Percentiles rank a stretch among this genome's conserved stretches.
phyloP scores from a whole-genome alignment of 805 yeast genomes.

The Ogataea pignaliae region DNA sequence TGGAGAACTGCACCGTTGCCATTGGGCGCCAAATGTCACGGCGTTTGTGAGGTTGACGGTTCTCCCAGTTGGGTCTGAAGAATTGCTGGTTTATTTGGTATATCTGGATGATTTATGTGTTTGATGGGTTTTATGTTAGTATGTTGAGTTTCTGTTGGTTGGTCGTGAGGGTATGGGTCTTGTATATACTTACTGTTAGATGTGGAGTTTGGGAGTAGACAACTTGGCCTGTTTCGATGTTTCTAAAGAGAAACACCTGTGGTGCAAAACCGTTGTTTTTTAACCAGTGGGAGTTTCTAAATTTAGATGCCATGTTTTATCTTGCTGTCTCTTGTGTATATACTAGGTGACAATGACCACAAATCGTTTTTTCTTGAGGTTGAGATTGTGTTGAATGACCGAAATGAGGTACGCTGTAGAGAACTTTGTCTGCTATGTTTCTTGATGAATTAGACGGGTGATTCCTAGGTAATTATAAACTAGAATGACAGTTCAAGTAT shows the following conservation, averaged over 20 bases:
- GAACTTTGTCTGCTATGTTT: no score
- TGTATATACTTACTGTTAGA: conserved; percentile 33
- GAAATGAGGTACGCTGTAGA: no score
- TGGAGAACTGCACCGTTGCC: conserved; percentile 71
- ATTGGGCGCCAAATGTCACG: conserved; percentile 87
- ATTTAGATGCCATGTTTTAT: conserved; percentile 32
- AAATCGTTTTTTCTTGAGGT: no score
- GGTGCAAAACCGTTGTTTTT: conserved; percentile 66
- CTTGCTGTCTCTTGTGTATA: background rate
- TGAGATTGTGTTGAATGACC: no score
- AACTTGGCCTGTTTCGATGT: conserved; percentile 86
- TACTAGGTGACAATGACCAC: no score
- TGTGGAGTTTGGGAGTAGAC: conserved; percentile 80
- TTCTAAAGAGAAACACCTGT: conserved; percentile 77
- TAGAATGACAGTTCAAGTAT: no score
- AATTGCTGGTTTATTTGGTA: conserved; percentile 67
- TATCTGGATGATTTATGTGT: conserved; percentile 7
- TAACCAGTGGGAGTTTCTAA: conserved; percentile 58
- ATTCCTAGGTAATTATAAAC: no score
- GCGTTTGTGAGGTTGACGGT: conserved; percentile 73
- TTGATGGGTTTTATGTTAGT: background rate
- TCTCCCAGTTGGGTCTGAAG: conserved; percentile 84
- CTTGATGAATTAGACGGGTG: no score
- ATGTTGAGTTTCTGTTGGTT: background rate
- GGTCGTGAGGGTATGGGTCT: background rate